These are phyloP conservation scores for Lactifluus echinatus DNA, from an alignment of 768 basidiomycete species.

Conservation along the genomic window DNA sequence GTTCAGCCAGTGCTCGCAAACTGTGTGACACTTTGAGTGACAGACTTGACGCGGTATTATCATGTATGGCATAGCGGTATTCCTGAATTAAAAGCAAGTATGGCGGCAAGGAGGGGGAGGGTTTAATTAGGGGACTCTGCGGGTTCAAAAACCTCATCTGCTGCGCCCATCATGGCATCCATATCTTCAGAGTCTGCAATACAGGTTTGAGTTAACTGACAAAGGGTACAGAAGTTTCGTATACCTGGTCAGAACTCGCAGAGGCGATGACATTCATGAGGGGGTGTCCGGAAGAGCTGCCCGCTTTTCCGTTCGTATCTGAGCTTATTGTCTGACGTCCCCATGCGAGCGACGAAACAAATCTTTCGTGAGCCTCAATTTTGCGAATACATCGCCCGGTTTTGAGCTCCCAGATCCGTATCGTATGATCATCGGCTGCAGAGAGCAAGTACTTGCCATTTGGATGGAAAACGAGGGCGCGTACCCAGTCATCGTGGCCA, in stretches of 20 bases:
- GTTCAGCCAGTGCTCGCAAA: constrained; percentile 3
- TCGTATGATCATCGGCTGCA: constrained; percentile 50
- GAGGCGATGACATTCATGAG: constrained; percentile 21
- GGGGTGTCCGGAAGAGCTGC: constrained; percentile 7
- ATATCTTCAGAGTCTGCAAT: constrained; percentile 20
- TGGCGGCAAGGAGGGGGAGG: constrained; percentile 1
- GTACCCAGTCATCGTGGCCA: constrained; percentile 51
- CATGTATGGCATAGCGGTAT: constrained; percentile 8
- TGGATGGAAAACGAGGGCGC: constrained; percentile 50
- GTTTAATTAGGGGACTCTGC: constrained; percentile 5
- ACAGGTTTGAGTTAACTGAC: background rate
- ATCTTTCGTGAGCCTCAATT: constrained; percentile 20
- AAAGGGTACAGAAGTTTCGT: background rate
- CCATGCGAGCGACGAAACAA: constrained; percentile 19
- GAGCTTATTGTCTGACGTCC: constrained; percentile 17
- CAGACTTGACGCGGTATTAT: constrained; percentile 9
- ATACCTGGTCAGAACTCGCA: constrained; percentile 19
- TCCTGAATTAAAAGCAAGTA: constrained; percentile 17
- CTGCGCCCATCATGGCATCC: constrained; percentile 16
- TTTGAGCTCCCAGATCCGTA: constrained; percentile 48
- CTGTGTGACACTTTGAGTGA: constrained; percentile 5
- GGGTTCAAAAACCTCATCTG: background rate
- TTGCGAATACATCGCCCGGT: constrained; percentile 39
- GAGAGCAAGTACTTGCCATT: constrained; percentile 48
- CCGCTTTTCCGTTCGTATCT: constrained; percentile 13